Conservation (phyloP, 2,329 filamentous ascomycete genomes). For the Ophiostoma perfectum region DNA sequence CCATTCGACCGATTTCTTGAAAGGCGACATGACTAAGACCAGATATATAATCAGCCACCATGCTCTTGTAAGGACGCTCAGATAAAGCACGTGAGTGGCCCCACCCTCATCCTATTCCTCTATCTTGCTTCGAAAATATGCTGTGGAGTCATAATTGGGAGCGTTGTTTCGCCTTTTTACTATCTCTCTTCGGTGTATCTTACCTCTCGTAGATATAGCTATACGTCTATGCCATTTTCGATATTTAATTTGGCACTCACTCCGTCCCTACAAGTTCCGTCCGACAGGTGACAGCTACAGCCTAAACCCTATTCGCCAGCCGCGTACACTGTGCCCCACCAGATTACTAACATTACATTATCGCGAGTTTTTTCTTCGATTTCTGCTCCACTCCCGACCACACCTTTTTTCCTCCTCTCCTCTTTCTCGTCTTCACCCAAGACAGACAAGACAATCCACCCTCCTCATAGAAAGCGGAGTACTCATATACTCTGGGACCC, state of each 20-base stretch:
- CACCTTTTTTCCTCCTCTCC: conserved; percentile 12
- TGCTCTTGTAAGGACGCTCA: too few relatives aligned
- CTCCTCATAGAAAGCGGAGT: conserved; percentile 2
- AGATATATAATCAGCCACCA: neutral
- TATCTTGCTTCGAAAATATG: too few relatives aligned
- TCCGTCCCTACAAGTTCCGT: too few relatives aligned
- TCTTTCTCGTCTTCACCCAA: neutral
- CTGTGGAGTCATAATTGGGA: too few relatives aligned
- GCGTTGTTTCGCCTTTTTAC: too few relatives aligned
- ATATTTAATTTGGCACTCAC: too few relatives aligned
- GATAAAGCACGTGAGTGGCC: neutral
- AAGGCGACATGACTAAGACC: accelerated
- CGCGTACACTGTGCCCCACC: neutral
- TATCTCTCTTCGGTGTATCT: too few relatives aligned
- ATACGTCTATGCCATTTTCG: too few relatives aligned
- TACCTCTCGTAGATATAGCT: too few relatives aligned
- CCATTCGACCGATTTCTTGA: conserved; percentile 21
- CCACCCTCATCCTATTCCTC: neutral
- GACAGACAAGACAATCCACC: neutral
- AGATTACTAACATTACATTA: neutral
- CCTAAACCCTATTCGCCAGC: neutral
- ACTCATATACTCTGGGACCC: conserved; percentile 8
- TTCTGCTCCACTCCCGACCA: neutral
- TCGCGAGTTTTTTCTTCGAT: conserved; percentile 13
- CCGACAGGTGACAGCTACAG: neutral